Base-by-base conservation (phyloP, 805 yeast species). In the Pichia kluyveri region DNA sequence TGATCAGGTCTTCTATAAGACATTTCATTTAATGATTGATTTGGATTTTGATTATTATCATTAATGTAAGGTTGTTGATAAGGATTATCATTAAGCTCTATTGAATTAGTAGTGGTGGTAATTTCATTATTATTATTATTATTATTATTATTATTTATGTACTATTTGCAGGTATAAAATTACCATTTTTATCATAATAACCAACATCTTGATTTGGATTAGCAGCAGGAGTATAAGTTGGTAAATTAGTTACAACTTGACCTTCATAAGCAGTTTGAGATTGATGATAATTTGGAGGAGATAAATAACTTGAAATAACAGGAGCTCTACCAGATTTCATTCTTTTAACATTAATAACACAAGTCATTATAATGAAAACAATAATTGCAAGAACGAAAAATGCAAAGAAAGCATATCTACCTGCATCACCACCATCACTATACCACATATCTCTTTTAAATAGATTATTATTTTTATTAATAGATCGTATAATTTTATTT, bases 161-260 rank as follows among this genome's bases (percentile, higher is more conserved):
- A 37, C n/a, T 17, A 37, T 37, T 37, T 6, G 54, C 23, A 4
- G 63, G 73, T 38, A 65, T 55, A 54, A 75, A 75, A 46, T 61
- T 69, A 37, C 88, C 96, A 34, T 71, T 62, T 36, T 66, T 67
- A 60, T 86, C 93, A 56, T 85, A 86, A 61, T 76, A 82, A 0
- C 95, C 96, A 60, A 84, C 77, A 60, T 89, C 96, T 43, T 64
- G 68, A 42, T 76, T 71, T 30, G 81, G 86, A 52, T 80, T 81
- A 0, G 89, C 80, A 15, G 70, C 65, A 12, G 69, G 85, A 0
- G 88, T 77, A 54, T 85, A 85, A 3, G 82, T 72, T 0, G 95
- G 95, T 1, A 83, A 86, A 36, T 40, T 44, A 2, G 55, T 49
- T 11, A 34, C 44, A 5, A 44, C 23, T 18, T 48, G 43, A 54